A percentile compares a stretch with the other conserved stretches of the same genome.
phyloP scores from a whole-genome alignment of 1,284 basidiomycete genomes.

The Ustilago esculenta region DNA sequence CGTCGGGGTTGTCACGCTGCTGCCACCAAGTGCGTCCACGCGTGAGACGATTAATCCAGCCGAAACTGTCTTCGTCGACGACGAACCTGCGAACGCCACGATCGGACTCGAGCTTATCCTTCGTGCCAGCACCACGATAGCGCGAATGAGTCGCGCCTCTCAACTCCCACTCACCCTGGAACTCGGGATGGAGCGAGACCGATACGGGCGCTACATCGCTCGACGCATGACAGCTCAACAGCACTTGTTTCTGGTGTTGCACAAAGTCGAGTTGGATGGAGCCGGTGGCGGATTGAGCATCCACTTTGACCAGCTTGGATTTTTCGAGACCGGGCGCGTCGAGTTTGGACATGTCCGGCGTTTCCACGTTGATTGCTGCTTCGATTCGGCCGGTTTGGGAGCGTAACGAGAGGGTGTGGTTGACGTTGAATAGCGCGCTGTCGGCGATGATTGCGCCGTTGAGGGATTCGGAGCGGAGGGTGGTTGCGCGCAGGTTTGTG shows the following conservation, averaged over 20 bases:
- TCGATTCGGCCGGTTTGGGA: constrained; percentile 42
- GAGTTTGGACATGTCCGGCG: constrained; percentile 30
- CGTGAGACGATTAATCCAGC: constrained; percentile 43
- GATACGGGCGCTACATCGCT: constrained; percentile 34
- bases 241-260: constrained; percentile 32
- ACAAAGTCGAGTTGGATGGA: constrained; percentile 44
- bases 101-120: constrained; percentile 19
- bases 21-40: constrained; percentile 37
- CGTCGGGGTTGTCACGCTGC: constrained; percentile 3
- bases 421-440: constrained; percentile 43
- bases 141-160: constrained; percentile 43
- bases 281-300: constrained; percentile 42
- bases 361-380: constrained; percentile 43
- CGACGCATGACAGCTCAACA: constrained; percentile 37
- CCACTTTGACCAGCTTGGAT: constrained; percentile 34
- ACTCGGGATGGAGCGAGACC: constrained; percentile 35
- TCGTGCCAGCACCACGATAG: constrained; percentile 24
- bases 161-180: constrained; percentile 45
- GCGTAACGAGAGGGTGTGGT: constrained; percentile 43
- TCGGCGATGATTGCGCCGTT: constrained; percentile 42
- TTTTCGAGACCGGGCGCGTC: constrained; percentile 31
- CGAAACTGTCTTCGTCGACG: constrained; percentile 40
- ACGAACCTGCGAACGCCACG: constrained; percentile 28
- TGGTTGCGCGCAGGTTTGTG: constrained; percentile 34
- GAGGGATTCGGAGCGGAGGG: constrained; percentile 34